A percentile compares a stretch with the other conserved stretches of the same genome.
phyloP scores from a whole-genome alignment of 208 protist genomes.

The Trichomonas vaginalis region DNA sequence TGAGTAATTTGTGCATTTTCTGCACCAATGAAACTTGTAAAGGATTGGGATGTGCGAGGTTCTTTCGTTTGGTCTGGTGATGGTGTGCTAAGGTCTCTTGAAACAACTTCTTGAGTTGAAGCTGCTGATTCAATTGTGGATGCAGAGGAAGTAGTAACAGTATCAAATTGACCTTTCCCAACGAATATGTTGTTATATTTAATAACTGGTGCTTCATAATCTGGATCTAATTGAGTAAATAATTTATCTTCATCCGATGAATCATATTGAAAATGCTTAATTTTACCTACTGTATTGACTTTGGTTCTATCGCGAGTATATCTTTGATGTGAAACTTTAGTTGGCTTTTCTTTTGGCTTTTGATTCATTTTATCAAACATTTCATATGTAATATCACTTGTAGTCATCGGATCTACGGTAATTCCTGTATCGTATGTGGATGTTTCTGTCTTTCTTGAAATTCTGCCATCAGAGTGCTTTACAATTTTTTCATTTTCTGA shows the following conservation, averaged over 20 bases:
- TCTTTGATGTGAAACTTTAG: not conserved
- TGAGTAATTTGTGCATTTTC: not conserved
- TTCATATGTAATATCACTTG: not conserved
- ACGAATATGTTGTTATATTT: not conserved
- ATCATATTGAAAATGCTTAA: not conserved
- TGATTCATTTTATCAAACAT: not conserved
- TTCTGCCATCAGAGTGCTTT: not conserved
- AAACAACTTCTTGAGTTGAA: not conserved
- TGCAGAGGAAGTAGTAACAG: not conserved
- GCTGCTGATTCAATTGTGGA: not conserved
- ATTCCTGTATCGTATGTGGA: not conserved
- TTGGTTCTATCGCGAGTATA: not conserved
- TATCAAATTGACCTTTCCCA: not conserved
- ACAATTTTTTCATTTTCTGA: not conserved
- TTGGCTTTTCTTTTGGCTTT: not conserved
- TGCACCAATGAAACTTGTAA: not conserved
- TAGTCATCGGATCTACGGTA: not conserved
- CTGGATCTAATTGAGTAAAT: not conserved
- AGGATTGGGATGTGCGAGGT: not conserved
- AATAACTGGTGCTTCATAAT: not conserved
- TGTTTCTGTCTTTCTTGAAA: not conserved
- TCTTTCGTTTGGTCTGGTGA: not conserved
- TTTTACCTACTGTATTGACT: not conserved
- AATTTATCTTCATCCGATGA: not conserved
- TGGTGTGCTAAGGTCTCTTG: not conserved